These are phyloP conservation scores for Apium graveolens DNA, from an alignment of 129 eudicot genomes.

Conservation along the genomic window DNA sequence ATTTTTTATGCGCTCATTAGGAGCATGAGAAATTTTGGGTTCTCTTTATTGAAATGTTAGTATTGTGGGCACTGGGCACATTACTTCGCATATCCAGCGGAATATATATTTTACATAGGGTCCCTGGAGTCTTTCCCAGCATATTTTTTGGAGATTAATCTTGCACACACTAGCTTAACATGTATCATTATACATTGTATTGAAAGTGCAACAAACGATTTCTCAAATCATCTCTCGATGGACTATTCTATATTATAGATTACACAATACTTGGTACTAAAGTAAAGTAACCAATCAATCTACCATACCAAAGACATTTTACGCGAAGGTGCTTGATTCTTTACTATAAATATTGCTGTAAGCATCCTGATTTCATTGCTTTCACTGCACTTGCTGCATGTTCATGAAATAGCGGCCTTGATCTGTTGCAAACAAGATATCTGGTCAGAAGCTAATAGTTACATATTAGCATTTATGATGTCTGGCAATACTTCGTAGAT, in stretches of 20 bases:
- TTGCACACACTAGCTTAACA: not conserved
- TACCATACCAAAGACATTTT: not conserved
- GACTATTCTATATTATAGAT: not conserved
- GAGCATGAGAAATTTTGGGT: too few species aligned
- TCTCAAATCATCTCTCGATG: not conserved
- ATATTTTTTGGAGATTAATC: not conserved
- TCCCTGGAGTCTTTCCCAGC: not conserved
- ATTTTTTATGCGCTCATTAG: too few species aligned
- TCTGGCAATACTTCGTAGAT: not conserved
- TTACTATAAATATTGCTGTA: not conserved
- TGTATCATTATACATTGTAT: not conserved
- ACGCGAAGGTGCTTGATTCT: not conserved
- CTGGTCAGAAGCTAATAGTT: not conserved
- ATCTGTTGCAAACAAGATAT: not conserved
- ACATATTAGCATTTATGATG: not conserved
- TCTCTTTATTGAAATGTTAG: too few species aligned
- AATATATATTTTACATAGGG: too few species aligned
- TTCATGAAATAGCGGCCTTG: not conserved
- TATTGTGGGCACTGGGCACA: too few species aligned
- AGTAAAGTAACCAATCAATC: not conserved
- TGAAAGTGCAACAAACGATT: not conserved
- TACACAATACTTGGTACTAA: not conserved
- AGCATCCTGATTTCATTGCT: not conserved
- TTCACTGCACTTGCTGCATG: not conserved
- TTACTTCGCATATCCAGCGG: too few species aligned